A percentile compares a stretch with the other conserved stretches of the same genome.
Conservation (phyloP, 2,329 filamentous ascomycete species). For the Monilinia polystroma region DNA sequence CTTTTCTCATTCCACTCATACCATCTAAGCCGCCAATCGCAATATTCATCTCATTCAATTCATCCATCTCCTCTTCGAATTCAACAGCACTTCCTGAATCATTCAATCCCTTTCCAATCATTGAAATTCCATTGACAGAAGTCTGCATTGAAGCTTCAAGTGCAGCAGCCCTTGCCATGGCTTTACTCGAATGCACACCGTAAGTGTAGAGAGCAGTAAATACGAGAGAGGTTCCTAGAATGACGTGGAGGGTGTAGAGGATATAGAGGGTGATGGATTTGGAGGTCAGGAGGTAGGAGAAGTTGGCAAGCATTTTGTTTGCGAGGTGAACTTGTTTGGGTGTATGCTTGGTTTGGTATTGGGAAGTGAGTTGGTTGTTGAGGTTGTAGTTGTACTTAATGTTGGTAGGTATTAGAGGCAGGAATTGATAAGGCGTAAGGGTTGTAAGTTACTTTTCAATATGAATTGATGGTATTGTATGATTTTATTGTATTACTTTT, state of each 20-base stretch:
- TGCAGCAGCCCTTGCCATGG: slow-evolving; percentile 11
- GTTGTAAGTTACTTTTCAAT: neutral
- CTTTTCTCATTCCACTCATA: neutral
- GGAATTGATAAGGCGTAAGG: neutral
- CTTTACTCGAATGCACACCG: slow-evolving; percentile 19
- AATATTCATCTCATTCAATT: neutral
- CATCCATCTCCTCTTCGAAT: neutral
- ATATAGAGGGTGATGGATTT: slow-evolving; percentile 21
- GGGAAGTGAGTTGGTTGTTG: neutral
- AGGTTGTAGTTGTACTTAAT: neutral
- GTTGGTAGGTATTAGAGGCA: neutral
- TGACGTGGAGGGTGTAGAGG: slow-evolving; percentile 21
- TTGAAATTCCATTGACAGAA: neutral
- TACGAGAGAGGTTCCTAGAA: slow-evolving; percentile 21
- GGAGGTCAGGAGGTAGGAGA: slow-evolving; percentile 22
- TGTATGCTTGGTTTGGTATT: neutral
- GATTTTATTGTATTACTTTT: neutral
- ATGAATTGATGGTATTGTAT: slow-evolving; percentile 12
- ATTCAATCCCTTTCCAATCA: neutral
- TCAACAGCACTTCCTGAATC: neutral
- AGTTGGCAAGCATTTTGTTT: slow-evolving; percentile 15
- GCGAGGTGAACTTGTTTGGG: neutral
- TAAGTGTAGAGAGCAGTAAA: slow-evolving; percentile 21
- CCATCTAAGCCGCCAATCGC: neutral
- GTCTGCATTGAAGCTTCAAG: slow-evolving; percentile 3